phyloP scores from a whole-genome alignment of 176 grass and related monocot species.

The Eragrostis nindensis region DNA sequence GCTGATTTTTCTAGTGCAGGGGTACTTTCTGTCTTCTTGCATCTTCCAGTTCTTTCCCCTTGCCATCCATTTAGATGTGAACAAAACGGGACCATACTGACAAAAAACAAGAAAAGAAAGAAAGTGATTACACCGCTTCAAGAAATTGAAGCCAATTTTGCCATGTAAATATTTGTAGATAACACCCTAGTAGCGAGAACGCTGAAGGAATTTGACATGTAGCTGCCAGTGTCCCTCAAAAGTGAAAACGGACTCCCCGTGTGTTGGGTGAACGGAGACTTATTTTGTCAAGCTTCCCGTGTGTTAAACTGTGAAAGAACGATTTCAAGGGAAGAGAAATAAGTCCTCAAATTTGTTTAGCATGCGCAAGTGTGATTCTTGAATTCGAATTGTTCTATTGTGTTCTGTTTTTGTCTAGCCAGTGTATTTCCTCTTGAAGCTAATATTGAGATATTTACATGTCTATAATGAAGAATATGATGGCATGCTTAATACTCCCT shows the following conservation, averaged over 20 bases:
- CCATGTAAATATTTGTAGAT: slow-evolving; percentile 46
- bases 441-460: too few species aligned
- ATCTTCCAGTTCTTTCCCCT: neutral
- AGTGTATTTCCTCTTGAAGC: too few species aligned
- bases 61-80: slow-evolving; percentile 22
- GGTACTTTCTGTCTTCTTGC: neutral
- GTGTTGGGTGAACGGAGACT: neutral
- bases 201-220: neutral
- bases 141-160: slow-evolving; percentile 37
- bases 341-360: neutral
- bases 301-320: neutral
- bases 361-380: neutral
- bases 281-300: neutral
- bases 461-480: too few species aligned
- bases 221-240: neutral
- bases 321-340: neutral
- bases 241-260: neutral
- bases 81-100: slow-evolving; percentile 10
- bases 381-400: neutral
- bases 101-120: too few species aligned
- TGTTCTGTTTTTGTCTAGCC: neutral
- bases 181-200: slow-evolving; percentile 5
- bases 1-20: slow-evolving; percentile 19
- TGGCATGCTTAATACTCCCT: too few species aligned
- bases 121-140: neutral